Evolutionary conservation across 1,139 yeast species (phyloP).

Genomic region (Magnusiomyces sp.): DNA sequence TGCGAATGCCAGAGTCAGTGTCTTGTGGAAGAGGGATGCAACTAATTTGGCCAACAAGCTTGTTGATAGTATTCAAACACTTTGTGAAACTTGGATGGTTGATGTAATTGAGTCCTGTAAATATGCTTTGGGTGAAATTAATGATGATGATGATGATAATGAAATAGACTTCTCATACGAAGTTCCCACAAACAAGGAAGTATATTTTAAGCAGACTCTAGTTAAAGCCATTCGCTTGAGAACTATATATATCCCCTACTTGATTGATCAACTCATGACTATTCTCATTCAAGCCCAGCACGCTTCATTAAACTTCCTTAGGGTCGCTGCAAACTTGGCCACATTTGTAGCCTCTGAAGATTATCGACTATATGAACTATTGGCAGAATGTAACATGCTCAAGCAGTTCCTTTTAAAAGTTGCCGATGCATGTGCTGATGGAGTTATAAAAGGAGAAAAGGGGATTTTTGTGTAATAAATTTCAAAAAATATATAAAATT

Average conservation of each 20-base stretch:
- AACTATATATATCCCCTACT: slow-evolving; percentile 62
- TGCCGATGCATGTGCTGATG: slow-evolving; percentile 50
- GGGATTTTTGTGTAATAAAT: slow-evolving; percentile 20
- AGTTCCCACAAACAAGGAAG: too few relatives aligned
- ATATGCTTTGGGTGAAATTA: slow-evolving; percentile 14
- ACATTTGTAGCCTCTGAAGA: slow-evolving; percentile 45
- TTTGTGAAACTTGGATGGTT: slow-evolving; percentile 21
- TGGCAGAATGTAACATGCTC: slow-evolving; percentile 52
- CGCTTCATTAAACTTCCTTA: slow-evolving; percentile 33
- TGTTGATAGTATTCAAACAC: slow-evolving; percentile 15
- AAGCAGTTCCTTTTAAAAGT: slow-evolving; percentile 51
- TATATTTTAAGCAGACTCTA: too few relatives aligned
- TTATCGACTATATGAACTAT: slow-evolving; percentile 43
- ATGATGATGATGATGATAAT: not conserved
- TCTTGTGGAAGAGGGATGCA: slow-evolving; percentile 16
- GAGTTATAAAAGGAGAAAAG: slow-evolving; percentile 28
- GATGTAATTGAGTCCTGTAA: slow-evolving; percentile 6
- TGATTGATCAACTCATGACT: slow-evolving; percentile 54
- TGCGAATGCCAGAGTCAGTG: slow-evolving; percentile 2
- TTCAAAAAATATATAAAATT: not conserved
- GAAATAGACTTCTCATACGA: too few relatives aligned
- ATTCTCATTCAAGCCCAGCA: slow-evolving; percentile 39
- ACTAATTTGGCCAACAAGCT: slow-evolving; percentile 16
- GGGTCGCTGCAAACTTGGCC: slow-evolving; percentile 51
- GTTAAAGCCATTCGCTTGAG: slow-evolving; percentile 34